Conservation (phyloP, 2,329 filamentous ascomycete genomes). For the Clonostachys sp. region DNA sequence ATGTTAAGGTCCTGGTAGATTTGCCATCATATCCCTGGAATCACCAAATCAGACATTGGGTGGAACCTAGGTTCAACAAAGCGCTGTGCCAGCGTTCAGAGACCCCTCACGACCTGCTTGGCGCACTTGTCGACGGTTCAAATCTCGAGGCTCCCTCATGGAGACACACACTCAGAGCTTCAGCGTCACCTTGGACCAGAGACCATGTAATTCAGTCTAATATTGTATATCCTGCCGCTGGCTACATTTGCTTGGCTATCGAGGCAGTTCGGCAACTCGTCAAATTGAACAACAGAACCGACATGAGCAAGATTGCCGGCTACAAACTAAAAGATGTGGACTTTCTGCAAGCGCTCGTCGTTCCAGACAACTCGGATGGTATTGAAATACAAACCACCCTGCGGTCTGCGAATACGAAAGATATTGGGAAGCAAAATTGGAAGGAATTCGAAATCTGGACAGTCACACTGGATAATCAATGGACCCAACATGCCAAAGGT, state of each 20-base stretch:
- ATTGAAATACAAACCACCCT: too few species aligned
- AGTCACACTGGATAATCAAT: too few species aligned
- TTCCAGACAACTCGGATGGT: too few species aligned
- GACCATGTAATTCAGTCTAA: constrained; percentile 55
- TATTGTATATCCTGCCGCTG: constrained; percentile 50
- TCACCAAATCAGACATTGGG: constrained; percentile 37
- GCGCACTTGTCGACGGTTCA: constrained; percentile 34
- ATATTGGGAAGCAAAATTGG: too few species aligned
- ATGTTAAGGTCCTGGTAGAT: constrained; percentile 14
- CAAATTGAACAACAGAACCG: too few species aligned
- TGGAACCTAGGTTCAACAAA: constrained; percentile 36
- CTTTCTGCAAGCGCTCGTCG: too few species aligned
- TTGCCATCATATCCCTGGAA: constrained; percentile 44
- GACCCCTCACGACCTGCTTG: constrained; percentile 38
- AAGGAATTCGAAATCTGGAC: too few species aligned
- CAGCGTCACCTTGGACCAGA: constrained; percentile 51
- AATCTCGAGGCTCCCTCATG: constrained; percentile 41
- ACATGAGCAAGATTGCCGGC: background rate
- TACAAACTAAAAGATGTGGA: constrained; percentile 4
- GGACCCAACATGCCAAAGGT: too few species aligned
- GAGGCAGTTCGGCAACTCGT: constrained; percentile 34
- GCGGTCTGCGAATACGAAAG: too few species aligned
- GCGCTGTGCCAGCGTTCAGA: constrained; percentile 33
- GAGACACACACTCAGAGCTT: constrained; percentile 40
- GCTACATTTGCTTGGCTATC: constrained; percentile 44